Base-by-base conservation (phyloP, 768 basidiomycete genomes). In the Serpula lacrymans region DNA sequence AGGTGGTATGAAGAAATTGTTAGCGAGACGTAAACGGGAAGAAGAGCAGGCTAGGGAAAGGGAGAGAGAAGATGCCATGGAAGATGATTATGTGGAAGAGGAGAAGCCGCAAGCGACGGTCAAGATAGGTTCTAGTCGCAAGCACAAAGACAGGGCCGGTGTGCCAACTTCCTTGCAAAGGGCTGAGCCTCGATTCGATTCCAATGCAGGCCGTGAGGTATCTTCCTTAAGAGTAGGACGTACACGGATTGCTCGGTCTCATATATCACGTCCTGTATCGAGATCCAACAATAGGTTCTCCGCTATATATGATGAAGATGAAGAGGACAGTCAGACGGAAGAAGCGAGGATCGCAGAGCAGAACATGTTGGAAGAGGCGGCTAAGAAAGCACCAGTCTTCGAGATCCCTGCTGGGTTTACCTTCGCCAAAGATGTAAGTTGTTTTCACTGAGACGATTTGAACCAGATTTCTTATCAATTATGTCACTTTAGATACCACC, bases 1-100 rank as follows among this genome's bases (percentile, higher is more conserved):
- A 46, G 83, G 86, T 38, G 84, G 84, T 1, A 80, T 87, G 73
- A 87, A 83, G 68, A 88, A 82, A 53, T 63, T 86, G 58, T 59
- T 88, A 27, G 80, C 82, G 16, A 73, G 77, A 48, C 68, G 80
- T 35, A 75, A 74, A 53, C 62, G 68, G 46, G 83, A 84, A 54
- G 76, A 68, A 29, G 70, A 76, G 38, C 72, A 75, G 43, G 74
- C 64, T 17, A 37, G 41, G 23, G 64, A 63, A 38, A 52, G 53
- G 45, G 65, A 64, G 34, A 53, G 49, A 29, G 55, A 55, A 1
- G 59, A 63, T 24, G 62, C 63, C 8, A 56, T 67, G 48, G 59
- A 60, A 3, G 60, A 62, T 25, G 61, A 62, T 32, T 60, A 62
- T 31, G 60, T 55, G 29, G 47, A 43, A 29, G 47, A 50, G 34